Evolutionary conservation across 768 basidiomycete genomes (phyloP), one percentile per base, ranked within the genome.

Genomic region (Cystofilobasidium macerans): DNA sequence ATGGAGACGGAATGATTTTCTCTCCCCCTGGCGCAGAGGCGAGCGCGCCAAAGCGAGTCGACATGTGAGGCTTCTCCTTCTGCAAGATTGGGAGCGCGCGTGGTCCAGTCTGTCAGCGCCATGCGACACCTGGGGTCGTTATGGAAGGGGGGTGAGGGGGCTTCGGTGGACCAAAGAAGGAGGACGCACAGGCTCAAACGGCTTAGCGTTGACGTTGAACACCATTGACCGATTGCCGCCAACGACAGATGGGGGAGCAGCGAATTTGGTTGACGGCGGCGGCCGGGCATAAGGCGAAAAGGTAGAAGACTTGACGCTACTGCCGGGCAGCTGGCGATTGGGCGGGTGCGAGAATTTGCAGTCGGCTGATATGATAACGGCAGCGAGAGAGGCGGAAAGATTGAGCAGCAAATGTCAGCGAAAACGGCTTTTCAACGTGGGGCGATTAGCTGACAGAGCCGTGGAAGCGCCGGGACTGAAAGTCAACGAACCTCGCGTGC

Each of bases 331-430:
- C 22, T 26, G 35, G 40, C 89, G 86, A 13, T 86, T 87, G 64
- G 88, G 84, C 0, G 94, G 94, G 73, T 99, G 94, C 69, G 88
- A 84, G 81, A 86, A 99, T n/a, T 84, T 77, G 75, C 94, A 98
- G 69, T 84, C 81, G 38, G 85, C 84, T 79, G 65, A 1, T n/a
- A 13, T 6, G 48, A 40, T 69, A 71, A 40, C 71, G 60, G 14
- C 71, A 70, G 43, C 48, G 16, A 16, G 75, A 71, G n/a, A 75
- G 70, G 14, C 74, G 75, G 9, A 75, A 74, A 6, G 76, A 73
- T 13, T 24, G 48, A 35, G 24, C 36, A 38, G n/a, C n/a, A n/a
- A n/a, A n/a, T n/a, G n/a, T n/a, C n/a, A n/a, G n/a, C n/a, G n/a
- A n/a, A n/a, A n/a, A n/a, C n/a, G n/a, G n/a, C n/a, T n/a, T n/a